Evolutionary conservation across 306 rosid genomes (phyloP).

Genomic region (Casuarina equisetifolia): DNA sequence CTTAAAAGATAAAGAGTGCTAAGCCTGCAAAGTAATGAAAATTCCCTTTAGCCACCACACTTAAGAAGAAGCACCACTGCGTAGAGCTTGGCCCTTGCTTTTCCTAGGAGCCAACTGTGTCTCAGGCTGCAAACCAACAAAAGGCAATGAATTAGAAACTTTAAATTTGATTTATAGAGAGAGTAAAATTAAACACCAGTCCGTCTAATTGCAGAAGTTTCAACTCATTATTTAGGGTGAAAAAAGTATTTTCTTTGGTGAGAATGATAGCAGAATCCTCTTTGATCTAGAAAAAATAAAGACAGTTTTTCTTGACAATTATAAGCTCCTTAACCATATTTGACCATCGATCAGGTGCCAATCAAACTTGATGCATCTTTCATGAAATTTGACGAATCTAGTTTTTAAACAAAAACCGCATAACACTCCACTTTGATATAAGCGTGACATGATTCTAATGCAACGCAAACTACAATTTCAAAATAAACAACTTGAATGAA

Average conservation of each 20-base stretch:
- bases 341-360: no score
- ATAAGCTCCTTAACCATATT: not conserved
- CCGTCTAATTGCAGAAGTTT: not conserved
- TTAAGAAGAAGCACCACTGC: slow-evolving; percentile 76
- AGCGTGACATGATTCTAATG: no score
- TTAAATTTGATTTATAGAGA: not conserved
- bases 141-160: not conserved
- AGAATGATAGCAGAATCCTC: not conserved
- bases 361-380: no score
- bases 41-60: not conserved
- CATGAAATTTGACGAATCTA: no score
- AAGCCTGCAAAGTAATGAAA: no score
- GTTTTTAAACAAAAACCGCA: no score
- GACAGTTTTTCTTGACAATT: not conserved
- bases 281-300: not conserved
- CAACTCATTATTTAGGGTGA: not conserved
- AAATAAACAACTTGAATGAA: not conserved
- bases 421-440: no score
- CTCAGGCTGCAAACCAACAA: slow-evolving; percentile 54
- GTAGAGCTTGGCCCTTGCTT: slow-evolving; percentile 54
- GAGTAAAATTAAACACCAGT: not conserved
- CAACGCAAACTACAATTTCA: no score
- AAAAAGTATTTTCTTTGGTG: not conserved
- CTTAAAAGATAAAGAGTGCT: no score
- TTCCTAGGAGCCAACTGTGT: slow-evolving; percentile 76